Evolutionary conservation across 2,329 filamentous ascomycete genomes (phyloP).

Genomic region (Talaromyces amestolkiae): DNA sequence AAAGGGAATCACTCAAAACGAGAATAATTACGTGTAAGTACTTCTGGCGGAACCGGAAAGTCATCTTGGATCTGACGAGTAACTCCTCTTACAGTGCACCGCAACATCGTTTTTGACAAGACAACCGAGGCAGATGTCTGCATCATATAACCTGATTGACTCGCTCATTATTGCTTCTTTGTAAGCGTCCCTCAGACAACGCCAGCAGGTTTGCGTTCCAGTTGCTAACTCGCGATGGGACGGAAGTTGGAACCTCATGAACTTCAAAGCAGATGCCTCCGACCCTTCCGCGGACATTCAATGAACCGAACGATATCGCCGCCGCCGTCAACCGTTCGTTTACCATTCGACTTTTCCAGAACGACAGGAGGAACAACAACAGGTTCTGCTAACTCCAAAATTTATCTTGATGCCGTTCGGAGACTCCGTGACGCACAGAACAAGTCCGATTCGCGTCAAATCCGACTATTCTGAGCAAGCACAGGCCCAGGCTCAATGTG

Average conservation of each 20-base stretch:
- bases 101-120: neutral
- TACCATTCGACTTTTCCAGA: too few species aligned
- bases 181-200: neutral
- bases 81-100: neutral
- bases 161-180: neutral
- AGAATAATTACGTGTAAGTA: neutral
- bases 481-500: neutral
- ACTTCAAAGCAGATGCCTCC: neutral
- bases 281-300: neutral
- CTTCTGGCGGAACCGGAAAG: neutral
- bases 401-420: neutral
- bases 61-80: neutral
- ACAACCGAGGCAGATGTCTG: neutral
- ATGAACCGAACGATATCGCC: neutral
- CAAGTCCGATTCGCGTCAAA: neutral
- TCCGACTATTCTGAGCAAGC: neutral
- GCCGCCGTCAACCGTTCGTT: neutral
- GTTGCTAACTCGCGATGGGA: neutral
- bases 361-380: neutral
- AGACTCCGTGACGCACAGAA: neutral
- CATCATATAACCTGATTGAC: neutral
- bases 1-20: neutral
- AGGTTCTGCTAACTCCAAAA: neutral
- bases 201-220: too few species aligned
- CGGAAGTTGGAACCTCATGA: neutral